A percentile compares a stretch with the other conserved stretches of the same genome.
These are phyloP conservation scores for Cinnamomum chago DNA, from an alignment of 164 flowering plant species.

Conservation along the genomic window DNA sequence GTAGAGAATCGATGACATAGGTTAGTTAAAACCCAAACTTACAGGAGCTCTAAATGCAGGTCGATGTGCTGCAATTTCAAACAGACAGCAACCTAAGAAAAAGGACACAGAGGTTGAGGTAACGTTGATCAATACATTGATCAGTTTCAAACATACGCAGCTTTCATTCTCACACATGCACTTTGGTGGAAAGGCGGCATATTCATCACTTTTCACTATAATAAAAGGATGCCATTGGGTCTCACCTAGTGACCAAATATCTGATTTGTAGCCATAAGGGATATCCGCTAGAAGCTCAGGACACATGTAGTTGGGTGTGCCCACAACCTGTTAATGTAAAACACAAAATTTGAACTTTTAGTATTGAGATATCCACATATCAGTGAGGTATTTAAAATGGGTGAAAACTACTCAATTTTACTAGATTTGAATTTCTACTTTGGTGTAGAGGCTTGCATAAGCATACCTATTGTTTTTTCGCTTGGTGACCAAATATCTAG, in stretches of 20 bases:
- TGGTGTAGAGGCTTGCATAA: too few relatives aligned
- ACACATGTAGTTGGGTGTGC: constrained; percentile 88
- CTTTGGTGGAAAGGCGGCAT: background rate
- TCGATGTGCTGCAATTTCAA: constrained; percentile 88
- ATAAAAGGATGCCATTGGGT: background rate
- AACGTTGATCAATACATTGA: too few relatives aligned
- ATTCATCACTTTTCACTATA: background rate
- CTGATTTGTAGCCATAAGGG: constrained; percentile 92
- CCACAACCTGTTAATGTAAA: constrained; percentile 50
- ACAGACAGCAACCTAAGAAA: constrained; percentile 80
- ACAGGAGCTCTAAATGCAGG: constrained; percentile 85
- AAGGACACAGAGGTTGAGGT: background rate
- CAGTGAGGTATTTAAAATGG: background rate
- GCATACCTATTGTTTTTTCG: too few relatives aligned
- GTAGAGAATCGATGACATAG: constrained; percentile 4
- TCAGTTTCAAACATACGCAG: too few relatives aligned
- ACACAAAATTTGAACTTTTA: background rate
- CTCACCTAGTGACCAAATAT: constrained; percentile 93
- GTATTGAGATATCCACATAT: background rate
- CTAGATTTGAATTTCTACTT: background rate
- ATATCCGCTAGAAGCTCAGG: constrained; percentile 90
- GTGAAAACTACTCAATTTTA: background rate
- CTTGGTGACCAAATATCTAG: too few relatives aligned
- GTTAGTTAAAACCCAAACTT: constrained; percentile 21
- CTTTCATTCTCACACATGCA: too few relatives aligned